These are phyloP conservation scores for Pichia sp. DNA, from an alignment of 1,139 yeast genomes.

Conservation along the genomic window DNA sequence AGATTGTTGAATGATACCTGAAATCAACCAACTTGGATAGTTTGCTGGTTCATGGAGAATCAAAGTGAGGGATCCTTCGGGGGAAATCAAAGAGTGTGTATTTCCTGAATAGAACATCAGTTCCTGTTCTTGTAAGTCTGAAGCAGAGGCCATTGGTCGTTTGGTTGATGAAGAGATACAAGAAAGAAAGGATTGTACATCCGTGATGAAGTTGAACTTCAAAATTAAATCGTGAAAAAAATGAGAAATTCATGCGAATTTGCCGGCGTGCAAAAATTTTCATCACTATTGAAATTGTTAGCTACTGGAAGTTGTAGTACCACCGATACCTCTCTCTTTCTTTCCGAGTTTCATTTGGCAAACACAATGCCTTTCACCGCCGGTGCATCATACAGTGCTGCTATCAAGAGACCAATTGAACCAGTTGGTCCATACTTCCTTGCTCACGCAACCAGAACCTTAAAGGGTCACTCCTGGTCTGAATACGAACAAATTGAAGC, in stretches of 20 bases:
- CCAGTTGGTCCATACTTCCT: constrained; percentile 96
- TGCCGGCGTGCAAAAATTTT: too few species aligned
- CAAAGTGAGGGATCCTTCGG: constrained; percentile 39
- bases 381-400: constrained; percentile 47
- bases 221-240: not conserved
- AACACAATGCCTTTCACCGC: constrained; percentile 35
- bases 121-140: constrained; percentile 12
- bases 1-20: constrained; percentile 45
- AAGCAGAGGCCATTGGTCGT: constrained; percentile 10
- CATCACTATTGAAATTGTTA: too few species aligned
- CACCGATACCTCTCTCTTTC: too few species aligned
- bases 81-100: constrained; percentile 34
- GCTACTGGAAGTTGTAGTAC: too few species aligned
- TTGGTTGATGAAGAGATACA: too few species aligned
- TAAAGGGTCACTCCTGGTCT: constrained; percentile 98
- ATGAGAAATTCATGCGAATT: too few species aligned
- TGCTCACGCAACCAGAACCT: constrained; percentile 95
- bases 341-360: too few species aligned
- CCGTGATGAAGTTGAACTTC: not conserved
- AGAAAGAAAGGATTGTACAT: not conserved
- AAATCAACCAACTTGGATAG: constrained; percentile 64
- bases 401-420: constrained; percentile 85
- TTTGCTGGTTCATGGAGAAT: constrained; percentile 62
- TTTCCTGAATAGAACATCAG: constrained; percentile 50
- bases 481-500: constrained; percentile 96